Conservation (phyloP, 495 filamentous ascomycete species). For the Podospora fimiseda region DNA sequence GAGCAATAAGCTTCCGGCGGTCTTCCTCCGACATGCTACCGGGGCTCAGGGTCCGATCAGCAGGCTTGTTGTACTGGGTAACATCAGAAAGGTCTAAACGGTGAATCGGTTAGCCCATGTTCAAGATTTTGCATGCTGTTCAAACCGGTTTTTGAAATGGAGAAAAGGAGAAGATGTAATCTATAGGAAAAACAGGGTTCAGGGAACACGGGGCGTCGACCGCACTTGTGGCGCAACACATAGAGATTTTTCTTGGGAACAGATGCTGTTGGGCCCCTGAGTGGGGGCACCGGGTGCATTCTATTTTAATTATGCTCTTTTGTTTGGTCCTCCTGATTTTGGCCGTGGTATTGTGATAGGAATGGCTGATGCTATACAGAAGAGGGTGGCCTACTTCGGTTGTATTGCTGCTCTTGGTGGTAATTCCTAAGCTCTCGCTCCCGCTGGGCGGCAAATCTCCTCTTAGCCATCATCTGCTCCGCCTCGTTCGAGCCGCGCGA, state of each 20-base stretch:
- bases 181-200: constrained; percentile 14
- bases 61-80: constrained; percentile 58
- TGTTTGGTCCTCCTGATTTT: constrained; percentile 19
- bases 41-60: constrained; percentile 90
- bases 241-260: constrained; percentile 8
- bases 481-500: constrained; percentile 80
- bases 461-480: constrained; percentile 97
- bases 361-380: constrained; percentile 48
- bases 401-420: constrained; percentile 99
- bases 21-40: constrained; percentile 88
- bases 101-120: constrained; percentile 43
- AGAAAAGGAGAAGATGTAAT: not conserved
- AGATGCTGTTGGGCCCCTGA: constrained; percentile 16
- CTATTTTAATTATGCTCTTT: constrained; percentile 26
- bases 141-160: too few relatives aligned
- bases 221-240: constrained; percentile 36
- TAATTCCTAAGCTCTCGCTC: constrained; percentile 99
- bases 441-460: constrained; percentile 95
- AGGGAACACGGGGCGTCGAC: constrained; percentile 36
- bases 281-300: constrained; percentile 21
- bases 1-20: constrained; percentile 89
- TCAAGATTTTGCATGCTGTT: constrained; percentile 17
- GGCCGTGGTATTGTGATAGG: constrained; percentile 48
- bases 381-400: constrained; percentile 81
- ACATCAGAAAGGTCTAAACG: constrained; percentile 75